Percentiles rank a stretch among this genome's conserved stretches.
Conservation (phyloP, 106 monocot genomes). For the Agapanthus africanus region DNA sequence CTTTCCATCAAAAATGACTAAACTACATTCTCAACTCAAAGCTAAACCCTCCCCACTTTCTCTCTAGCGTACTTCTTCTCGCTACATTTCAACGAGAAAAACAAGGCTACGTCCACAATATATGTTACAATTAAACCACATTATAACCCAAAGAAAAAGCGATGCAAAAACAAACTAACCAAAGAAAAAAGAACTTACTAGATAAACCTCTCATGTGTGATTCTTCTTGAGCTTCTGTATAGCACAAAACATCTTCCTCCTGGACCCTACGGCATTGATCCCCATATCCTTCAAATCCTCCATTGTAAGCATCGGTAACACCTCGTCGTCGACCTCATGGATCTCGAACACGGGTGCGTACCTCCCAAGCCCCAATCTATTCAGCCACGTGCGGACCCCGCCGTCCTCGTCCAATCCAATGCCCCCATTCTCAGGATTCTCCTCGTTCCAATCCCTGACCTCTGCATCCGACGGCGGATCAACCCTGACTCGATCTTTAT, state of each 20-base stretch:
- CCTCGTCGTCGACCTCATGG: constrained; percentile 90
- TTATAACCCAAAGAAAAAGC: too few relatives aligned
- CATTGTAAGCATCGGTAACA: constrained; percentile 69
- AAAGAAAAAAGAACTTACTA: too few relatives aligned
- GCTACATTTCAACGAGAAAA: too few relatives aligned
- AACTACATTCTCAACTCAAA: too few relatives aligned
- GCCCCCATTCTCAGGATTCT: constrained; percentile 12
- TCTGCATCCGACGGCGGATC: constrained; percentile 22
- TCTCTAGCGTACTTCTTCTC: too few relatives aligned
- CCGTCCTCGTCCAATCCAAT: constrained; percentile 20
- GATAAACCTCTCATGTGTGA: too few relatives aligned
- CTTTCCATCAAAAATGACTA: too few relatives aligned
- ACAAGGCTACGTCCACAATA: too few relatives aligned
- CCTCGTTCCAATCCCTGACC: constrained; percentile 25
- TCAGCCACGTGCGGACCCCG: constrained; percentile 57
- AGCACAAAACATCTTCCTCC: constrained; percentile 81
- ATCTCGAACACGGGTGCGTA: constrained; percentile 78
- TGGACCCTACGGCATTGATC: constrained; percentile 80
- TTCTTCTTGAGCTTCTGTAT: constrained; percentile 71
- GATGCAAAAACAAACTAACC: too few relatives aligned
- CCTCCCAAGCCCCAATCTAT: constrained; percentile 53
- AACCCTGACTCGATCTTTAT: constrained; percentile 20
- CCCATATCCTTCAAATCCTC: constrained; percentile 97
- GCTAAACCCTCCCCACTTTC: too few relatives aligned
- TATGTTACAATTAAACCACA: too few relatives aligned